Percentiles rank a stretch among this genome's conserved stretches.
These are phyloP conservation scores for Pythium phragmitis DNA, from an alignment of 352 stramenopile species.

Conservation along the genomic window DNA sequence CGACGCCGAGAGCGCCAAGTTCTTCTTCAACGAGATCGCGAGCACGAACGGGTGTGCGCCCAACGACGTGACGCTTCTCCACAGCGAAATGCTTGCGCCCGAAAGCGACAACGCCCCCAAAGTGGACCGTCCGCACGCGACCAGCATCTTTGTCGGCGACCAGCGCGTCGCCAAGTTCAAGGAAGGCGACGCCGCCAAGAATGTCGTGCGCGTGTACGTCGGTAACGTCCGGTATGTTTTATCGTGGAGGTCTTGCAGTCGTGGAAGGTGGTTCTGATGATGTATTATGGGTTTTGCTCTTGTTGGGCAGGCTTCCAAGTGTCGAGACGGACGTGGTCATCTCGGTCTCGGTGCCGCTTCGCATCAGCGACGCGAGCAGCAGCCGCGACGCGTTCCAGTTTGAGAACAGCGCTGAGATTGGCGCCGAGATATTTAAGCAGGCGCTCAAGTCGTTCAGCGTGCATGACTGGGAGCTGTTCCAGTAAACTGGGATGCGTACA, in stretches of 20 bases:
- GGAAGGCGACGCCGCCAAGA: conserved; percentile 76
- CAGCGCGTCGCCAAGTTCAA: conserved; percentile 87
- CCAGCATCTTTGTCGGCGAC: conserved; percentile 65
- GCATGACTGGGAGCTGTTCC: conserved; percentile 61
- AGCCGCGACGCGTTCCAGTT: conserved; percentile 63
- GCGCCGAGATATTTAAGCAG: conserved; percentile 72
- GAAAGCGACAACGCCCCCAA: conserved; percentile 24
- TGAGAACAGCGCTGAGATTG: conserved; percentile 64
- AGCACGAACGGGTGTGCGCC: conserved; percentile 71
- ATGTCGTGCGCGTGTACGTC: conserved; percentile 82
- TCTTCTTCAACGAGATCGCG: conserved; percentile 87
- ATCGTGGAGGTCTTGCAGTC: background rate
- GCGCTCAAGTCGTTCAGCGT: conserved; percentile 64
- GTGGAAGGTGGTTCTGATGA: background rate
- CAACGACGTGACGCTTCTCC: conserved; percentile 50
- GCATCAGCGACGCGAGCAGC: conserved; percentile 70
- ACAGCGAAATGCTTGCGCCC: conserved; percentile 35
- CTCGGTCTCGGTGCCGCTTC: conserved; percentile 75
- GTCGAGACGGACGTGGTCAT: conserved; percentile 83
- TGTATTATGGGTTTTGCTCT: background rate
- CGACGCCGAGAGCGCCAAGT: conserved; percentile 52
- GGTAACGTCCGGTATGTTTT: conserved; percentile 54
- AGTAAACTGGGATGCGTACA: conserved; percentile 7
- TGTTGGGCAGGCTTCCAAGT: conserved; percentile 39
- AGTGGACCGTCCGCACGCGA: conserved; percentile 40